Percentiles rank a stretch among this genome's conserved stretches.
These are phyloP conservation scores for Fusarium azukiicola DNA, from an alignment of 2,329 filamentous ascomycete genomes.

Conservation along the genomic window DNA sequence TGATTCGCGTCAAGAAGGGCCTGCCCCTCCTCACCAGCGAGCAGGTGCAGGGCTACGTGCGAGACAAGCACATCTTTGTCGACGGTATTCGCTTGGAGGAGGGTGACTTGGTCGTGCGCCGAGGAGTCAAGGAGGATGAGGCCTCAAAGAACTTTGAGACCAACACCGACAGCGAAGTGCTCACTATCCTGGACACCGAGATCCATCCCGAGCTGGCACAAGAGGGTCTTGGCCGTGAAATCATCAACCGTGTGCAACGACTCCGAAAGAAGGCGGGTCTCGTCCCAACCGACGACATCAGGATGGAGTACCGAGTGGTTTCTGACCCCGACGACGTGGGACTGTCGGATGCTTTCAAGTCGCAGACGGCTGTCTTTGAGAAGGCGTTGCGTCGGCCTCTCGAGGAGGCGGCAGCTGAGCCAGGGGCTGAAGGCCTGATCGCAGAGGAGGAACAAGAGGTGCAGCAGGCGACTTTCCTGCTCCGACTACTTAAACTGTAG, in stretches of 20 bases:
- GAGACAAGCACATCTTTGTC: conserved; percentile 87
- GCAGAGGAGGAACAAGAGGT: conserved; percentile 92
- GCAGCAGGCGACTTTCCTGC: conserved; percentile 89
- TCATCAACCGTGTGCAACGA: conserved; percentile 95
- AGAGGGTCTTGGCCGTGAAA: conserved; percentile 94
- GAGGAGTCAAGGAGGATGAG: conserved; percentile 87
- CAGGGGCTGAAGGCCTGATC: conserved; percentile 73
- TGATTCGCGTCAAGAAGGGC: conserved; percentile 94
- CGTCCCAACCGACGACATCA: conserved; percentile 94
- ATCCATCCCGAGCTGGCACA: conserved; percentile 92
- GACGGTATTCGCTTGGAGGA: conserved; percentile 92
- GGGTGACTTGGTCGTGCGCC: conserved; percentile 89
- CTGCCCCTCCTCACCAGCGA: conserved; percentile 89
- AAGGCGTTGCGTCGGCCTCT: conserved; percentile 89
- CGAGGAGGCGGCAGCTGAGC: conserved; percentile 68
- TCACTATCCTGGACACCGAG: conserved; percentile 93
- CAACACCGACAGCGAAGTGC: conserved; percentile 93
- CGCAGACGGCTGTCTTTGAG: conserved; percentile 84
- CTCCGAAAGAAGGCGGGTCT: conserved; percentile 96
- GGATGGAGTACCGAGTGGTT: conserved; percentile 94
- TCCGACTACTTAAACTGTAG: conserved; percentile 88
- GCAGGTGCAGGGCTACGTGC: conserved; percentile 89
- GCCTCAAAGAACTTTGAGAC: conserved; percentile 89
- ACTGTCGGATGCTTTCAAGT: conserved; percentile 84
- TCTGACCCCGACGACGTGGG: conserved; percentile 89